phyloP scores from a whole-genome alignment of 108 stramenopile species.

The Nitzschia inconspicua region DNA sequence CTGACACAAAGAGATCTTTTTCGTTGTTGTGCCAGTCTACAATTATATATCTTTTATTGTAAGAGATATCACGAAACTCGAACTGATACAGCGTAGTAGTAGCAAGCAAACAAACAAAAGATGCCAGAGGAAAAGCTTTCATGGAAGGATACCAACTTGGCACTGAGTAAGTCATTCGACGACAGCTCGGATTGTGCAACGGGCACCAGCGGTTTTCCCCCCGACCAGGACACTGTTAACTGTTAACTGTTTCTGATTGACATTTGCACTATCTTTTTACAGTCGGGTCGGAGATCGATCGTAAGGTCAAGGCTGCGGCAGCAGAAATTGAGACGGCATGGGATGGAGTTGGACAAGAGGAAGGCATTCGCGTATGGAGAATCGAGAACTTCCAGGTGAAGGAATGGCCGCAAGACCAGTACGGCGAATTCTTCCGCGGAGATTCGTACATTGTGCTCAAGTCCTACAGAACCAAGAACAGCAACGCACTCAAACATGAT shows the following conservation, averaged over 20 bases:
- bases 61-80: too few relatives aligned
- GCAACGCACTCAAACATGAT: conserved; percentile 44
- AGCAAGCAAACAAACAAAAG: background rate
- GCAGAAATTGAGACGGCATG: conserved; percentile 53
- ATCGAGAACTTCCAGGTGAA: conserved; percentile 75
- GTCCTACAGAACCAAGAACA: conserved; percentile 37
- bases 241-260: background rate
- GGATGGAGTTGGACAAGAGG: conserved; percentile 39
- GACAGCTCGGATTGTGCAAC: background rate
- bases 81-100: background rate
- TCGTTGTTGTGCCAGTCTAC: too few relatives aligned
- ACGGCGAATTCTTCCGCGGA: conserved; percentile 84
- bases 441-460: conserved; percentile 86
- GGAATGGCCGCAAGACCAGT: conserved; percentile 43
- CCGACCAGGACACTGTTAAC: too few relatives aligned
- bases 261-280: background rate
- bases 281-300: conserved; percentile 43
- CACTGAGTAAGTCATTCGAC: conserved; percentile 20
- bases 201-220: background rate
- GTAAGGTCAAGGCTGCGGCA: conserved; percentile 51
- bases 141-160: conserved; percentile 40
- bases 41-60: too few relatives aligned
- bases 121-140: conserved; percentile 23
- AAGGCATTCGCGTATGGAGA: conserved; percentile 80
- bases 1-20: too few relatives aligned